Evolutionary conservation across 2,329 filamentous ascomycete genomes (phyloP).

Genomic region (Fusarium sp.): DNA sequence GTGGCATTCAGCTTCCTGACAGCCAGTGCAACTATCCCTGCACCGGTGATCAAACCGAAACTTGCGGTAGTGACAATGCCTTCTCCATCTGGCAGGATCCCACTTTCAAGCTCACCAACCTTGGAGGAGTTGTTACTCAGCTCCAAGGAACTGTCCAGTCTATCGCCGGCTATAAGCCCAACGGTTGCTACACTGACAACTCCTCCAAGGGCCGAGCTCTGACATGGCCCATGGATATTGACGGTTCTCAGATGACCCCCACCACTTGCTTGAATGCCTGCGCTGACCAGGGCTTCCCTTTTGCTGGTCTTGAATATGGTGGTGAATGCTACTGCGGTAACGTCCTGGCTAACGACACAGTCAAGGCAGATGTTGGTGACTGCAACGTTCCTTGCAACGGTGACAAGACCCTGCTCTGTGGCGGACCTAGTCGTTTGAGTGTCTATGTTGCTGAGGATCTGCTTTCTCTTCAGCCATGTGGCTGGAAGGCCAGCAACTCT

Average conservation of each 20-base stretch:
- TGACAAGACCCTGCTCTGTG: slow-evolving; percentile 53
- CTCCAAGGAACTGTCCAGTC: slow-evolving; percentile 47
- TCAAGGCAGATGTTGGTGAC: slow-evolving; percentile 46
- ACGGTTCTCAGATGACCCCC: slow-evolving; percentile 51
- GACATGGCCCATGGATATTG: slow-evolving; percentile 53
- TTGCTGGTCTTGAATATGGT: slow-evolving; percentile 59
- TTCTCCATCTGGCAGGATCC: slow-evolving; percentile 61
- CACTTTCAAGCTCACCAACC: slow-evolving; percentile 55
- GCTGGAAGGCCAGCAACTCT: slow-evolving; percentile 40
- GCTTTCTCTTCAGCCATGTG: slow-evolving; percentile 61
- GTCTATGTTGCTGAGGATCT: slow-evolving; percentile 60
- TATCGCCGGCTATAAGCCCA: slow-evolving; percentile 62
- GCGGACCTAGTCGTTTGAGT: slow-evolving; percentile 54
- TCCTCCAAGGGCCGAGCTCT: slow-evolving; percentile 55
- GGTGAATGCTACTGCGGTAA: slow-evolving; percentile 62
- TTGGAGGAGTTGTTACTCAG: slow-evolving; percentile 43
- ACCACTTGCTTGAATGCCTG: slow-evolving; percentile 56
- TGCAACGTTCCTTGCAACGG: slow-evolving; percentile 65
- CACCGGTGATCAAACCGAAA: slow-evolving; percentile 55
- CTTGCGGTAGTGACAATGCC: slow-evolving; percentile 57
- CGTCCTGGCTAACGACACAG: slow-evolving; percentile 60
- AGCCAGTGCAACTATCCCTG: slow-evolving; percentile 67
- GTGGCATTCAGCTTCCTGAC: slow-evolving; percentile 61
- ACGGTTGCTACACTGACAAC: slow-evolving; percentile 69
- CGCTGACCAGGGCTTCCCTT: slow-evolving; percentile 54